Conservation (phyloP, 441 rosid genomes). For the Eruca vesicaria region DNA sequence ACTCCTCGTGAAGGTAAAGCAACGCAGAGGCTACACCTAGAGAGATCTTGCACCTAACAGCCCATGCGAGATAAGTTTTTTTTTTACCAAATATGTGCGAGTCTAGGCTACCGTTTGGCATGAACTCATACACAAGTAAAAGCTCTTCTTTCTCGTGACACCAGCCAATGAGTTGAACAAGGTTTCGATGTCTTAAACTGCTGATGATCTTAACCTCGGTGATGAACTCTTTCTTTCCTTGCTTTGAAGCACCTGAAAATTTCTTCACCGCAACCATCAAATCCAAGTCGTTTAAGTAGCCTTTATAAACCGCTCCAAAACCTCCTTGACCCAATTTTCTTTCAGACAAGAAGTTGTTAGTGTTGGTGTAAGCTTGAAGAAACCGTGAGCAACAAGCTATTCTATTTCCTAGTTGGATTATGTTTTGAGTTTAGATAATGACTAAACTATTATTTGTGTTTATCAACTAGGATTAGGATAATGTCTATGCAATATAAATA, state of each 20-base stretch:
- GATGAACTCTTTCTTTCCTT: neutral
- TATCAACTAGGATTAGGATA: no score
- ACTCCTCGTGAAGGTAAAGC: slow-evolving; percentile 6
- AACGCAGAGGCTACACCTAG: neutral
- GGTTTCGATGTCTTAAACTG: neutral
- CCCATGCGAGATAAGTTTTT: neutral
- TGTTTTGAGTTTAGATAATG: no score
- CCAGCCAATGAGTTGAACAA: slow-evolving; percentile 3
- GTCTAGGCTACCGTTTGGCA: slow-evolving; percentile 37
- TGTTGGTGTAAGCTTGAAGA: no score
- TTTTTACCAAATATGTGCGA: neutral
- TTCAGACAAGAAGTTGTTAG: neutral
- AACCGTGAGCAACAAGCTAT: no score
- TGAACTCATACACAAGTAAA: slow-evolving; percentile 58
- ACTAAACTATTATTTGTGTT: no score
- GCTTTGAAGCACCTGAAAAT: neutral
- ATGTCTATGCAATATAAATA: no score
- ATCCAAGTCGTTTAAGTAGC: neutral
- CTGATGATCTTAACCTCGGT: neutral
- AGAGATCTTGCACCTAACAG: slow-evolving; percentile 2
- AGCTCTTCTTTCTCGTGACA: slow-evolving; percentile 21
- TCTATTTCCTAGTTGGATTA: no score
- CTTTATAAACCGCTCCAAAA: neutral
- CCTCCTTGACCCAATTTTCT: neutral
- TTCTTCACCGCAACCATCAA: neutral